Evolutionary conservation across 2,329 filamentous ascomycete genomes (phyloP).

Genomic region (Cladophialophora yegresii): DNA sequence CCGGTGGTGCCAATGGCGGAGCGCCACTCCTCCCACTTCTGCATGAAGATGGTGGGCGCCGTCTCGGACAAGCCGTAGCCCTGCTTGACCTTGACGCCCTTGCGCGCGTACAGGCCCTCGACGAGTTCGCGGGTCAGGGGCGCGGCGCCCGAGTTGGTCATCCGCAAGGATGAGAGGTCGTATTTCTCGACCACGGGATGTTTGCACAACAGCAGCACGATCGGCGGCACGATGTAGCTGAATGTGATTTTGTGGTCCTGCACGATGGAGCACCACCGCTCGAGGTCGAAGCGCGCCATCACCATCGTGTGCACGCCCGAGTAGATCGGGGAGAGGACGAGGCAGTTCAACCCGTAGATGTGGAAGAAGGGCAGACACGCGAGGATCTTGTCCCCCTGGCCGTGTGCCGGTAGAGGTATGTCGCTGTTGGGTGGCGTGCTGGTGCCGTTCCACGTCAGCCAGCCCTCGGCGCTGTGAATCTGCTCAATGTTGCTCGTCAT

Average conservation of each 20-base stretch:
- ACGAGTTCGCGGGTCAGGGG: slow-evolving; percentile 81
- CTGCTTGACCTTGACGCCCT: slow-evolving; percentile 82
- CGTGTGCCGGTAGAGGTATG: slow-evolving; percentile 40
- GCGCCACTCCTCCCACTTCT: slow-evolving; percentile 74
- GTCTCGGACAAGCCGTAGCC: slow-evolving; percentile 91
- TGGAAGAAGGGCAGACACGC: slow-evolving; percentile 88
- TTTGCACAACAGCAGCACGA: slow-evolving; percentile 78
- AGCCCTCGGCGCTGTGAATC: slow-evolving; percentile 55
- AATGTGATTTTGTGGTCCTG: slow-evolving; percentile 76
- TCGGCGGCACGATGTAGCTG: slow-evolving; percentile 78
- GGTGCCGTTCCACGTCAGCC: slow-evolving; percentile 61
- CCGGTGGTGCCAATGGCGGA: slow-evolving; percentile 77
- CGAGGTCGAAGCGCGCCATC: slow-evolving; percentile 78
- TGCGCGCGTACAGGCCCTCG: slow-evolving; percentile 70
- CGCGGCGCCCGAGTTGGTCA: slow-evolving; percentile 85
- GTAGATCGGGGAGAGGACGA: slow-evolving; percentile 69
- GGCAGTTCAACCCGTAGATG: slow-evolving; percentile 78
- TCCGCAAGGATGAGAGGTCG: slow-evolving; percentile 74
- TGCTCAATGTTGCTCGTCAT: slow-evolving; percentile 73
- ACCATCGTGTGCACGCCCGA: slow-evolving; percentile 67
- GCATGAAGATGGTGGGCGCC: slow-evolving; percentile 73
- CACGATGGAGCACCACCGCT: slow-evolving; percentile 73
- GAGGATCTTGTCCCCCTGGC: slow-evolving; percentile 70
- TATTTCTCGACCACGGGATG: slow-evolving; percentile 76
- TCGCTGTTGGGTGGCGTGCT: slow-evolving; percentile 36